Conservation (phyloP, 2,329 filamentous ascomycete genomes). For the Hirsutella minnesotensis region DNA sequence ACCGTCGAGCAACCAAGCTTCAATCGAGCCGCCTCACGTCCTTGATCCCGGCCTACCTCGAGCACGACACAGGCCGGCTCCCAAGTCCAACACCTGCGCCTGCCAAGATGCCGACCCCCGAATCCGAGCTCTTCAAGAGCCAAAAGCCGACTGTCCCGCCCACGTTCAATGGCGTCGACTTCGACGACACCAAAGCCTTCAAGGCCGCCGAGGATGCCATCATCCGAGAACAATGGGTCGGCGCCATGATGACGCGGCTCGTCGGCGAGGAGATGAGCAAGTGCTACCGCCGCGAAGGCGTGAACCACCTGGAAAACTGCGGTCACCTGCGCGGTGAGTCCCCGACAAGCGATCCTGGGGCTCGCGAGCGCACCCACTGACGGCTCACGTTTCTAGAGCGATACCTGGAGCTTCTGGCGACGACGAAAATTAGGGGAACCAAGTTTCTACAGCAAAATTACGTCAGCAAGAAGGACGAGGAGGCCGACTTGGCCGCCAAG, state of each 20-base stretch:
- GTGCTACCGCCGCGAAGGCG: slow-evolving; percentile 74
- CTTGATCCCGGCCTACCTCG: slow-evolving; percentile 1
- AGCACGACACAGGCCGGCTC: slow-evolving; percentile 4
- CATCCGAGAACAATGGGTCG: slow-evolving; percentile 79
- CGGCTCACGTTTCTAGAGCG: slow-evolving; percentile 44
- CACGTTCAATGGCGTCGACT: slow-evolving; percentile 79
- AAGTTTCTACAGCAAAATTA: slow-evolving; percentile 74
- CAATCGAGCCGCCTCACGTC: not conserved
- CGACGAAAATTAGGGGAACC: slow-evolving; percentile 67
- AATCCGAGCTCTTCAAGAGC: slow-evolving; percentile 70
- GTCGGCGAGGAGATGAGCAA: slow-evolving; percentile 75
- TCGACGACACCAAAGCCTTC: slow-evolving; percentile 67
- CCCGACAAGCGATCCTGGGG: not conserved
- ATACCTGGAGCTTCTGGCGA: slow-evolving; percentile 67
- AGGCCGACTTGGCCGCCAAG: slow-evolving; percentile 24
- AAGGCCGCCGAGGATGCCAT: slow-evolving; percentile 77
- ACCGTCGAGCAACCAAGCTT: not conserved
- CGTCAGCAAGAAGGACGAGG: slow-evolving; percentile 38
- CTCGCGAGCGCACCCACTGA: slow-evolving; percentile 2
- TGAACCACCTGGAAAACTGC: slow-evolving; percentile 84
- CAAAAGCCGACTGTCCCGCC: slow-evolving; percentile 74
- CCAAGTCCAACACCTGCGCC: not conserved
- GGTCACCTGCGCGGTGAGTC: slow-evolving; percentile 60
- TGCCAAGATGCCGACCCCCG: slow-evolving; percentile 63
- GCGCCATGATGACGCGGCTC: slow-evolving; percentile 76